phyloP scores from a whole-genome alignment of 1,139 yeast species.

The Pichia sp. region DNA sequence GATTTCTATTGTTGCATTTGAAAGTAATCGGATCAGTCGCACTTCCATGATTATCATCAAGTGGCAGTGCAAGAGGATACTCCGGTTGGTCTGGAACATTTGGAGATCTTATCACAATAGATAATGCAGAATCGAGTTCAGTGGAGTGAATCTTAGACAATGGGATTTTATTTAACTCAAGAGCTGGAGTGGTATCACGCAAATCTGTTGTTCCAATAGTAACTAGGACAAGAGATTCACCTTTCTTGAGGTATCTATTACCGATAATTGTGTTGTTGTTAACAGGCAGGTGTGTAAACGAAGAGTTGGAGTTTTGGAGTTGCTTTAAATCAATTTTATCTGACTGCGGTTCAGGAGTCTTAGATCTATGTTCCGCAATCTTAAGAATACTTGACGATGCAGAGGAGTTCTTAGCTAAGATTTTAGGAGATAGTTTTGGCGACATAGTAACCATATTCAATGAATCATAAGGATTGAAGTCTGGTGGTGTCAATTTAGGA shows the following conservation, averaged over 20 bases:
- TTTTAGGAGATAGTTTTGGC: slow-evolving; percentile 23
- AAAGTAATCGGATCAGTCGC: slow-evolving; percentile 82
- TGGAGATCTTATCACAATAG: slow-evolving; percentile 64
- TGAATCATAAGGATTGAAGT: slow-evolving; percentile 30
- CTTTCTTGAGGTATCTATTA: slow-evolving; percentile 62
- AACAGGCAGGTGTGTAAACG: slow-evolving; percentile 5
- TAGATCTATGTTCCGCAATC: slow-evolving; percentile 3
- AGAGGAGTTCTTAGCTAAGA: slow-evolving; percentile 16
- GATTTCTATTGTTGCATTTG: slow-evolving; percentile 50
- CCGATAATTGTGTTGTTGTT: slow-evolving; percentile 70
- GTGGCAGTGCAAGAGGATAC: slow-evolving; percentile 70
- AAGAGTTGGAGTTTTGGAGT: slow-evolving; percentile 32
- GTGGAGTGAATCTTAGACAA: slow-evolving; percentile 72
- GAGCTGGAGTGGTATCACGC: slow-evolving; percentile 55
- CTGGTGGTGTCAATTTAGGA: slow-evolving; percentile 48
- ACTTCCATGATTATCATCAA: slow-evolving; percentile 72
- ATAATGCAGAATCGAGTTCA: slow-evolving; percentile 83
- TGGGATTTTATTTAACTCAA: slow-evolving; percentile 70
- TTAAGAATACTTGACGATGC: slow-evolving; percentile 17
- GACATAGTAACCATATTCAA: slow-evolving; percentile 24
- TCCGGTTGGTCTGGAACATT: slow-evolving; percentile 52
- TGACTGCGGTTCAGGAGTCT: slow-evolving; percentile 6
- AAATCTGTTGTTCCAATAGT: slow-evolving; percentile 86
- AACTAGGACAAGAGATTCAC: slow-evolving; percentile 66
- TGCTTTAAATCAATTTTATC: slow-evolving; percentile 25